A percentile compares a stretch with the other conserved stretches of the same genome.
These are phyloP conservation scores for Chaetomium cochliodes DNA, from an alignment of 495 filamentous ascomycete species.

Conservation along the genomic window DNA sequence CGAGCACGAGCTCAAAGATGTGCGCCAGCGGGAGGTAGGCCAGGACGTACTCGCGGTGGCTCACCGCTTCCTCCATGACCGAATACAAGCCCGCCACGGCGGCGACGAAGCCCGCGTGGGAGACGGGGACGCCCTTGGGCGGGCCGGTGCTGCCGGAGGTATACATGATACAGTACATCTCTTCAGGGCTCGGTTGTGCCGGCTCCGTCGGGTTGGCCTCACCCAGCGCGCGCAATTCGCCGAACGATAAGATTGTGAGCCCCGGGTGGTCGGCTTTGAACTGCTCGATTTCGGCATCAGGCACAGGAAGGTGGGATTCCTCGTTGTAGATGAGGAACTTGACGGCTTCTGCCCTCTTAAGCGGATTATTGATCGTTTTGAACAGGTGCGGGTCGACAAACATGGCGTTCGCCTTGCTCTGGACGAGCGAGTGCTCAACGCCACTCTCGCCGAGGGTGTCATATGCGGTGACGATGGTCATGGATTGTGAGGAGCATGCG, in stretches of 20 bases:
- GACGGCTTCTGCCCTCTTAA: slow-evolving; percentile 45
- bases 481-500: slow-evolving; percentile 78
- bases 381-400: slow-evolving; percentile 62
- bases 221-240: slow-evolving; percentile 57
- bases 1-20: slow-evolving; percentile 80
- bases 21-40: slow-evolving; percentile 92
- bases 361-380: slow-evolving; percentile 44
- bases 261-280: slow-evolving; percentile 45
- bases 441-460: slow-evolving; percentile 63
- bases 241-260: slow-evolving; percentile 44
- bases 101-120: slow-evolving; percentile 72
- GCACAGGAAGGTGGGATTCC: slow-evolving; percentile 38
- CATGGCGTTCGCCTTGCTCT: slow-evolving; percentile 60
- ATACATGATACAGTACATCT: slow-evolving; percentile 90
- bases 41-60: slow-evolving; percentile 58
- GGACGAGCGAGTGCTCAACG: slow-evolving; percentile 59
- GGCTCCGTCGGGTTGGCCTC: slow-evolving; percentile 59
- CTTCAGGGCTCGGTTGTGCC: slow-evolving; percentile 65
- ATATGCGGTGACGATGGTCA: slow-evolving; percentile 95
- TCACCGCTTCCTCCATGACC: slow-evolving; percentile 47
- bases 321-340: slow-evolving; percentile 50
- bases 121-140: slow-evolving; percentile 84
- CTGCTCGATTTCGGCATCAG: slow-evolving; percentile 41
- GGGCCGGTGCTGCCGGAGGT: slow-evolving; percentile 88
- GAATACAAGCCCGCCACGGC: slow-evolving; percentile 51